A percentile compares a stretch with the other conserved stretches of the same genome.
Evolutionary conservation across 768 basidiomycete species (phyloP).

Genomic region (Podaxis sp.): DNA sequence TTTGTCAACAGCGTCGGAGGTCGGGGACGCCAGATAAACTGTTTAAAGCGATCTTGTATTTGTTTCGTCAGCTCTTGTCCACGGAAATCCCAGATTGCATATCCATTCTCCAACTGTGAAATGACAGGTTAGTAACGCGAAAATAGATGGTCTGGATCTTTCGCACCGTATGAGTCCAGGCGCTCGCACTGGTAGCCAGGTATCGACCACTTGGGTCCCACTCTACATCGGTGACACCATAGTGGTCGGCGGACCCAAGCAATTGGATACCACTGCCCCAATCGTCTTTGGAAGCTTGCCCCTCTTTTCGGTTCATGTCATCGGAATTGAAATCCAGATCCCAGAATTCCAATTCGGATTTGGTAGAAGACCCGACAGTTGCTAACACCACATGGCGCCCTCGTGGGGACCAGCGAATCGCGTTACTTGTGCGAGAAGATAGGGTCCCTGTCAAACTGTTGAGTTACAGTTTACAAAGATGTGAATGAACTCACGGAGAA

Average conservation of each 20-base stretch:
- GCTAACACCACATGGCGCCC: conserved; percentile 95
- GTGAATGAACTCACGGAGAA: conserved; percentile 60
- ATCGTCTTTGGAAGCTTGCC: conserved; percentile 57
- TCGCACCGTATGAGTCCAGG: conserved; percentile 88
- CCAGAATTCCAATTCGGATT: conserved; percentile 99
- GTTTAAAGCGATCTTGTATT: conserved; percentile 94
- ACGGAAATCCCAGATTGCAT: conserved; percentile 95
- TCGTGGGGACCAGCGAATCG: conserved; percentile 94
- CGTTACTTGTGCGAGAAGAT: conserved; percentile 83
- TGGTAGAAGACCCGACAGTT: conserved; percentile 91
- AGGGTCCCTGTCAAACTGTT: conserved; percentile 55
- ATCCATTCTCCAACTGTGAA: conserved; percentile 90
- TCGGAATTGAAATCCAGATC: conserved; percentile 90
- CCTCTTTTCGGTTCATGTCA: conserved; percentile 48
- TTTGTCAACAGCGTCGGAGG: conserved; percentile 83
- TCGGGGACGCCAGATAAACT: conserved; percentile 98
- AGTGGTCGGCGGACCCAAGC: conserved; percentile 88
- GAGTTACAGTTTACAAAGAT: conserved; percentile 12
- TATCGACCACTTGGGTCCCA: conserved; percentile 98
- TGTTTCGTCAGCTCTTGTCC: conserved; percentile 93
- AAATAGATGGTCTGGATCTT: neutral
- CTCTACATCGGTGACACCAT: conserved; percentile 95
- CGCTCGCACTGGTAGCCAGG: conserved; percentile 89
- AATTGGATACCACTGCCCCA: conserved; percentile 87
- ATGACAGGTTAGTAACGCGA: neutral